phyloP scores from a whole-genome alignment of 371 early-diverging fungal species.

The Zychaea mexicana region DNA sequence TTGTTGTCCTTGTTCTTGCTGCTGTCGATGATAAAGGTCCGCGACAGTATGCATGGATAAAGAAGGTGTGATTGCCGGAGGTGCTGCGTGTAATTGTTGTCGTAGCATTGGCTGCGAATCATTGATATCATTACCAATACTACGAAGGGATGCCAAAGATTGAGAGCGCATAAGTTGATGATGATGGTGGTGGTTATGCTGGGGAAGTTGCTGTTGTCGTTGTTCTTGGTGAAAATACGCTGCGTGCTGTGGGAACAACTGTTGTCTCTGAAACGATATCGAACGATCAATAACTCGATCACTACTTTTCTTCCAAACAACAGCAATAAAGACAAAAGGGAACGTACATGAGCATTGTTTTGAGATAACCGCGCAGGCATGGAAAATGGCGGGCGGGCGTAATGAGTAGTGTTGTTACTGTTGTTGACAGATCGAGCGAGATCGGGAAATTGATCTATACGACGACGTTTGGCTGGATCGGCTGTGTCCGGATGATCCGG shows the following conservation, averaged over 20 bases:
- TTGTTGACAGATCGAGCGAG: neutral
- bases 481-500: neutral
- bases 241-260: neutral
- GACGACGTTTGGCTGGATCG: slow-evolving; percentile 6
- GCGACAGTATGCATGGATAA: neutral
- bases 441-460: neutral
- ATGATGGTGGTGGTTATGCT: neutral
- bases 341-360: neutral
- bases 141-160: slow-evolving; percentile 4
- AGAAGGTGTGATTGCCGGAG: neutral
- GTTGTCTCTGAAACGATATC: neutral
- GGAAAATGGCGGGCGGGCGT: slow-evolving; percentile 8
- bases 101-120: neutral
- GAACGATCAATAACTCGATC: neutral
- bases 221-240: neutral
- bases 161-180: slow-evolving; percentile 11
- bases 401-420: neutral
- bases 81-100: neutral
- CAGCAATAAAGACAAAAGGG: neutral
- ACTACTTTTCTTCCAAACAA: neutral
- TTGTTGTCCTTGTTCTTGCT: neutral
- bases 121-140: too few species aligned
- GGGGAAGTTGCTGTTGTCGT: slow-evolving; percentile 5
- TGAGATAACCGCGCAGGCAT: slow-evolving; percentile 8
- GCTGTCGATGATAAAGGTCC: neutral